Percentiles rank a stretch among this genome's conserved stretches.
Conservation (phyloP, 805 yeast species). For the Lachancea thermotolerans region DNA sequence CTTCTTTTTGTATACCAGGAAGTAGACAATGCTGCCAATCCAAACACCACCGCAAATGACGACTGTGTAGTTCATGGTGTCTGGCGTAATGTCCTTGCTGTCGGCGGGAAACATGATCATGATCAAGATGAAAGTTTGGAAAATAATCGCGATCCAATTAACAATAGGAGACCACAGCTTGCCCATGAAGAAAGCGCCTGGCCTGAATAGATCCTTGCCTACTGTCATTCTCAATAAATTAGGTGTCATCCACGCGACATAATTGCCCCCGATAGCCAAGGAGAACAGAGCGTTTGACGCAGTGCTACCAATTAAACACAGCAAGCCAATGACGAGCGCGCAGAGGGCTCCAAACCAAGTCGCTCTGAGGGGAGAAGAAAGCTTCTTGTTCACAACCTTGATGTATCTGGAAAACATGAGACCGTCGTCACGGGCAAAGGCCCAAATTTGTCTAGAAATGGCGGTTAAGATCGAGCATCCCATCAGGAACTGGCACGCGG, state of each 20-base stretch:
- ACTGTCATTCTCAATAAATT: conserved; percentile 31
- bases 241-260: conserved; percentile 35
- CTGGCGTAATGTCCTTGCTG: conserved; percentile 22
- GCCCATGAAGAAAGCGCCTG: conserved; percentile 61
- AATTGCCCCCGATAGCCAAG: conserved; percentile 34
- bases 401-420: conserved; percentile 50
- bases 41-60: conserved; percentile 54
- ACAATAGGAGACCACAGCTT: conserved; percentile 36
- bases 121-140: conserved; percentile 44
- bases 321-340: conserved; percentile 32
- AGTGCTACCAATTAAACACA: conserved; percentile 33
- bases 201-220: conserved; percentile 43
- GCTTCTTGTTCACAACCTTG: conserved; percentile 46
- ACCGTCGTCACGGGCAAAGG: conserved; percentile 69
- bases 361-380: conserved; percentile 58
- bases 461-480: conserved; percentile 55
- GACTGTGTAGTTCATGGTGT: conserved; percentile 59
- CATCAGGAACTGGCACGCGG: conserved; percentile 58
- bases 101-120: conserved; percentile 53
- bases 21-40: conserved; percentile 46
- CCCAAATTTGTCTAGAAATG: conserved; percentile 62
- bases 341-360: conserved; percentile 35
- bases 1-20: conserved; percentile 42
- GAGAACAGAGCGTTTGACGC: conserved; percentile 38
- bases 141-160: conserved; percentile 40